phyloP scores from a whole-genome alignment of 2,329 filamentous ascomycete species.

The Trichophyton verrucosum region DNA sequence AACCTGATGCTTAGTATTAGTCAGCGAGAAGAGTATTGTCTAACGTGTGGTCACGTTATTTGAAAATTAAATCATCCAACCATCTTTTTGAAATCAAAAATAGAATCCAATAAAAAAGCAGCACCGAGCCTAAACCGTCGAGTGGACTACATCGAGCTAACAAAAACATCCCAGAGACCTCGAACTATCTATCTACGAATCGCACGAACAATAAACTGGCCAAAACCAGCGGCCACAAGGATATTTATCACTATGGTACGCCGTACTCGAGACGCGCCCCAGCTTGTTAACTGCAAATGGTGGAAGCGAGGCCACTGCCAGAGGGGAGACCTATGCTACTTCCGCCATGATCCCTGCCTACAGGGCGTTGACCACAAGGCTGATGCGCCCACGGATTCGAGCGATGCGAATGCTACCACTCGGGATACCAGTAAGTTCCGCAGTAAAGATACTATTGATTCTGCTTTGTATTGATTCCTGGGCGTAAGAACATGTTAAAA shows the following conservation, averaged over 20 bases:
- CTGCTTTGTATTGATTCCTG: background rate
- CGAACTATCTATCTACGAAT: too few species aligned
- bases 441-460: background rate
- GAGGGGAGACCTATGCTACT: conserved; percentile 17
- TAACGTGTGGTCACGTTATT: too few species aligned
- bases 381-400: background rate
- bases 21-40: too few species aligned
- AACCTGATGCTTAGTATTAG: too few species aligned
- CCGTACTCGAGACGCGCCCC: background rate
- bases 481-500: background rate
- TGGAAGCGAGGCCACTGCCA: conserved; percentile 18
- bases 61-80: too few species aligned
- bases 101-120: too few species aligned
- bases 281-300: conserved; percentile 18
- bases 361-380: conserved; percentile 11
- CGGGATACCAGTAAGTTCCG: background rate
- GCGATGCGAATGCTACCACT: background rate
- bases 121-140: too few species aligned
- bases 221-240: background rate
- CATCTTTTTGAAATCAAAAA: too few species aligned
- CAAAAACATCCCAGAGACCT: too few species aligned
- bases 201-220: background rate
- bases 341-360: conserved; percentile 16
- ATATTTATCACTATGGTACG: background rate
- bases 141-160: too few species aligned